Conservation (phyloP, 306 rosid genomes). For the Cicer arietinum region DNA sequence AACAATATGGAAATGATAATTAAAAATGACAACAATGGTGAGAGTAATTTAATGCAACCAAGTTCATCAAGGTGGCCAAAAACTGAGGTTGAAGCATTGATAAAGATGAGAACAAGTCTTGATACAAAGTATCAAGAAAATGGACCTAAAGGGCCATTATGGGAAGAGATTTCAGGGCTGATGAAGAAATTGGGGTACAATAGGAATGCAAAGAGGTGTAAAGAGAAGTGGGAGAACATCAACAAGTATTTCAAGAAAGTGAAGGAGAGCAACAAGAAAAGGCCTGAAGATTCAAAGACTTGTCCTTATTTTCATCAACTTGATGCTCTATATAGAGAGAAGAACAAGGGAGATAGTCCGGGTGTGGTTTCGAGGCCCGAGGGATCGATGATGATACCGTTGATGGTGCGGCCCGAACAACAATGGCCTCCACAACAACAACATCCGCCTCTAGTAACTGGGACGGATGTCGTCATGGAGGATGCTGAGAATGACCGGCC, state of each 20-base stretch:
- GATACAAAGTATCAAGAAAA: constrained; percentile 78
- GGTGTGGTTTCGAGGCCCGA: constrained; percentile 36
- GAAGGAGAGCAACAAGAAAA: constrained; percentile 83
- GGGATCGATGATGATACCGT: constrained; percentile 53
- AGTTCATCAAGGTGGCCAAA: constrained; percentile 93
- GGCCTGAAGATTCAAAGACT: constrained; percentile 89
- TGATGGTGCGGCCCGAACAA: constrained; percentile 94
- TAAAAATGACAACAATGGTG: constrained; percentile 50
- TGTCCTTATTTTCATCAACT: constrained; percentile 84
- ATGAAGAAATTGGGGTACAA: constrained; percentile 81
- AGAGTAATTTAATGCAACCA: constrained; percentile 12
- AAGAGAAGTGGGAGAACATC: constrained; percentile 98
- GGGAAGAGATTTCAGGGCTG: constrained; percentile 85
- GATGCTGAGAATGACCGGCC: constrained; percentile 44
- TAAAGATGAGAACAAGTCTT: constrained; percentile 62
- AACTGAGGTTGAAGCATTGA: constrained; percentile 72
- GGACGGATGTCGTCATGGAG: constrained; percentile 43
- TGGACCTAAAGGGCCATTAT: constrained; percentile 85
- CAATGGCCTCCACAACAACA: constrained; percentile 82
- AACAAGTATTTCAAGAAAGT: constrained; percentile 98
- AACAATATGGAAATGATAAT: constrained; percentile 40
- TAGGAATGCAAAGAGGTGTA: constrained; percentile 81
- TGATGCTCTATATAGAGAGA: constrained; percentile 73
- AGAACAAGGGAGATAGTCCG: constrained; percentile 43
- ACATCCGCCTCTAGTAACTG: too few relatives aligned